Percentiles rank a stretch among this genome's conserved stretches.
Conservation (phyloP, 192 early-diverging fungal genomes). For the Coemansia erecta region DNA sequence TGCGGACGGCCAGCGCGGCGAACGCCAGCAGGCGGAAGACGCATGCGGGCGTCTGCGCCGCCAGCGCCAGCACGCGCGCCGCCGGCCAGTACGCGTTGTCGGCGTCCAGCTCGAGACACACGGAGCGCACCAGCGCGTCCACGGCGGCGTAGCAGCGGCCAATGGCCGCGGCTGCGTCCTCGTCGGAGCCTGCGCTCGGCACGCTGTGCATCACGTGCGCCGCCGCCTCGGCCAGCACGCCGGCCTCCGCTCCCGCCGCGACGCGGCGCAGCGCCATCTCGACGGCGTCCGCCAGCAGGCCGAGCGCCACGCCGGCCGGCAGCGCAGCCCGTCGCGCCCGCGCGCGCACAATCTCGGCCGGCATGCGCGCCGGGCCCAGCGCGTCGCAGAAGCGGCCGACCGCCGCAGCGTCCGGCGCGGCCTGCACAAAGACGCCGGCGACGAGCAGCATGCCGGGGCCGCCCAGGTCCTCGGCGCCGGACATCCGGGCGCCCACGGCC, state of each 20-base stretch:
- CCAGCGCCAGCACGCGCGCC: constrained; percentile 1
- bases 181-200: no score
- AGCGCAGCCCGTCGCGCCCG: not conserved
- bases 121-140: not conserved
- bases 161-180: no score
- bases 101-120: not conserved
- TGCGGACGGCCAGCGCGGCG: constrained; percentile 1
- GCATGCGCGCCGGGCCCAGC: not conserved
- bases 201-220: not conserved
- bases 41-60: constrained; percentile 6
- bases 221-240: not conserved
- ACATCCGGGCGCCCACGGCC: not conserved
- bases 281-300: not conserved
- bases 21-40: constrained; percentile 27
- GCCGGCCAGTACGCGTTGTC: constrained; percentile 1
- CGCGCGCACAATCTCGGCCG: not conserved
- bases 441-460: not conserved
- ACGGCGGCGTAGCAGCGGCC: not conserved
- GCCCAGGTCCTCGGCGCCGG: not conserved
- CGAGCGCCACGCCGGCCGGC: not conserved
- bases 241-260: not conserved
- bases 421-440: constrained; percentile 3
- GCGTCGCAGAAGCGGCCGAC: no score
- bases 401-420: not conserved
- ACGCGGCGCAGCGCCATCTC: not conserved